Conservation (phyloP, 352 stramenopile genomes). For the Aphanomyces cochlioides region DNA sequence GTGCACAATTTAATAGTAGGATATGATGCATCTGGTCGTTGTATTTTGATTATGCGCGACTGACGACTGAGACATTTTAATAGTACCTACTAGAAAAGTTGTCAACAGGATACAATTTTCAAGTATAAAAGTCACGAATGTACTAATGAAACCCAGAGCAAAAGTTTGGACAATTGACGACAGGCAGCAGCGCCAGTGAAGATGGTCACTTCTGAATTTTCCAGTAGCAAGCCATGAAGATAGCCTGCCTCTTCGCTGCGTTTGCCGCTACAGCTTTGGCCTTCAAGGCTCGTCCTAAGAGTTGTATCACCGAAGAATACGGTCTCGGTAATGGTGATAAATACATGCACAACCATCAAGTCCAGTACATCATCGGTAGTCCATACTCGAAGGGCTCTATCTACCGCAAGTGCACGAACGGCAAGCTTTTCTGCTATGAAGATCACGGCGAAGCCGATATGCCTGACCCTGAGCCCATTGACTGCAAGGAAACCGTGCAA, state of each 20-base stretch:
- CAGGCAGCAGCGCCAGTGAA: not conserved
- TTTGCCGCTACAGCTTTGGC: not conserved
- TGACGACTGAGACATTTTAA: not conserved
- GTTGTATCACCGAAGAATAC: constrained; percentile 7
- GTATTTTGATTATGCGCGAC: not conserved
- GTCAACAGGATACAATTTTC: not conserved
- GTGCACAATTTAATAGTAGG: not conserved
- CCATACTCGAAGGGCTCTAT: constrained; percentile 49
- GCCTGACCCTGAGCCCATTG: constrained; percentile 45
- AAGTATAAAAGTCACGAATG: not conserved
- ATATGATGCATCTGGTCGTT: not conserved
- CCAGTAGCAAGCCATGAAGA: not conserved
- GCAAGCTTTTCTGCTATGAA: constrained; percentile 51
- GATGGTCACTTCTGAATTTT: not conserved
- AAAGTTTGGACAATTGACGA: constrained; percentile 12
- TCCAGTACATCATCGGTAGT: constrained; percentile 50
- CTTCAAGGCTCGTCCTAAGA: not conserved
- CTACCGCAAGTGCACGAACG: constrained; percentile 48
- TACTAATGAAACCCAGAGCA: not conserved
- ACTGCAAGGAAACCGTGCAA: constrained; percentile 33
- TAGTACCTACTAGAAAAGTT: not conserved
- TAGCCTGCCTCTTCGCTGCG: not conserved
- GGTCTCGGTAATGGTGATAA: not conserved
- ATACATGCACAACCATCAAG: constrained; percentile 30
- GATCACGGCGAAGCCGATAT: constrained; percentile 62